Conservation (phyloP, 108 stramenopile species). For the Tribonema minus region DNA sequence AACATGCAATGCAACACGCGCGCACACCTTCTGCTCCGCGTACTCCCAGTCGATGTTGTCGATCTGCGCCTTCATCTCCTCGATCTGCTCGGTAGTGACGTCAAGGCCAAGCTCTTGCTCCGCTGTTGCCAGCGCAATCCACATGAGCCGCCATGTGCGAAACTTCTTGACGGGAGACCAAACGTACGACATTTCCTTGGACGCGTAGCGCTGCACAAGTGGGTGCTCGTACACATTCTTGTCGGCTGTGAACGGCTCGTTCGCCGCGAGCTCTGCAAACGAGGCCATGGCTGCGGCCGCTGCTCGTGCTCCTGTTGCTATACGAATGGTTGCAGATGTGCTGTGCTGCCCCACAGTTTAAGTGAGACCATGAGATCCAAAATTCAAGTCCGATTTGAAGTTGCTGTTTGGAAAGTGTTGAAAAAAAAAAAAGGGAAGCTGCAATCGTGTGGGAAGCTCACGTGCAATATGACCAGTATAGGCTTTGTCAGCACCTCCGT, state of each 20-base stretch:
- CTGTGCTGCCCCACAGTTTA: too few relatives aligned
- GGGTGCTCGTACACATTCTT: constrained; percentile 72
- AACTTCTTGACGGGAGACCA: constrained; percentile 97
- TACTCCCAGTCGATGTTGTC: constrained; percentile 86
- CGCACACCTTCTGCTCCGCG: constrained; percentile 74
- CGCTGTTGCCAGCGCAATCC: constrained; percentile 94
- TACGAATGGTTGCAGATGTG: too few relatives aligned
- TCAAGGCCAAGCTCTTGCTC: constrained; percentile 88
- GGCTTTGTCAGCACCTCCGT: too few relatives aligned
- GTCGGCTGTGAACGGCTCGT: background rate
- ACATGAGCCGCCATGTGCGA: constrained; percentile 94
- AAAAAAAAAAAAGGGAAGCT: too few relatives aligned
- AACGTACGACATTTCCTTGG: constrained; percentile 95
- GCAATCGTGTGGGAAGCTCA: too few relatives aligned
- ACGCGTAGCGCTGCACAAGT: constrained; percentile 76
- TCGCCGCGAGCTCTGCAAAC: background rate
- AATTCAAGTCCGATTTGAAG: too few relatives aligned
- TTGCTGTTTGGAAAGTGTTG: too few relatives aligned
- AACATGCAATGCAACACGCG: too few relatives aligned
- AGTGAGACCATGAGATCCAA: too few relatives aligned
- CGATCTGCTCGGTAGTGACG: constrained; percentile 83
- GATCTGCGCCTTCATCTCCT: constrained; percentile 73
- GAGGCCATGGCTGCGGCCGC: background rate
- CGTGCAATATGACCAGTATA: too few relatives aligned
- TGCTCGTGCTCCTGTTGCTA: too few relatives aligned